Conservation (phyloP, 495 filamentous ascomycete genomes). For the Aspergillus affinis region DNA sequence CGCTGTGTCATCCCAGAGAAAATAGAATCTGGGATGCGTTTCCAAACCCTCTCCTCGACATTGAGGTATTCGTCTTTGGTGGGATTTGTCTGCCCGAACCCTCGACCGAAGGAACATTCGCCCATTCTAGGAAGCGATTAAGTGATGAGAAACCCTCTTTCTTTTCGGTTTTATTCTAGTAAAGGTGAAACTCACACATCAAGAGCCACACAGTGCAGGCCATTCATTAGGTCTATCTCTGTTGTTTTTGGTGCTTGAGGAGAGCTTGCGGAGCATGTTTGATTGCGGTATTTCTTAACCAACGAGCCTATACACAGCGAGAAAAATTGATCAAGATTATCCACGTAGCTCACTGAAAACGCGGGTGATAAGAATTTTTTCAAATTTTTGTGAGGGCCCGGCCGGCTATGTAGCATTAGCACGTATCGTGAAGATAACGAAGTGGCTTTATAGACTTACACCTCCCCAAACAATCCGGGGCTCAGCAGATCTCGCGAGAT, state of each 20-base stretch:
- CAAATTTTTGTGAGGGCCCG: constrained; percentile 2
- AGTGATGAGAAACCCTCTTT: background rate
- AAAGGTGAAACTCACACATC: background rate
- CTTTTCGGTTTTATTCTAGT: background rate
- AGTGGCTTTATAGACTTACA: background rate
- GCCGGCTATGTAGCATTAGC: background rate
- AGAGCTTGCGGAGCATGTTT: background rate
- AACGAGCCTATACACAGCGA: background rate
- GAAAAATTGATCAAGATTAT: constrained; percentile 1
- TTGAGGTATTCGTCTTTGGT: background rate
- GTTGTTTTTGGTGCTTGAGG: background rate
- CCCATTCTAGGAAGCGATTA: constrained; percentile 1
- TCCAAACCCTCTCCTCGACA: background rate
- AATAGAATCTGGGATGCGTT: background rate
- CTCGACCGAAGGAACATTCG: constrained; percentile 5
- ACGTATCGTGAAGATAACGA: background rate
- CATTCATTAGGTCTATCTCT: constrained; percentile 1
- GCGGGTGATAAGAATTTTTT: too few species aligned
- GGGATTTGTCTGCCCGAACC: constrained; percentile 6
- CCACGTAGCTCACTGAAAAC: too few species aligned
- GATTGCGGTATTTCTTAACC: background rate
- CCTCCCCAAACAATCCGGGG: background rate
- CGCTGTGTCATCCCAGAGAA: background rate
- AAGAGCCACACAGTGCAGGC: background rate
- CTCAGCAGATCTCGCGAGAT: background rate